Evolutionary conservation across 1,284 basidiomycete species (phyloP), one percentile per base, ranked within the genome.

Genomic region (Vanrija sp.): DNA sequence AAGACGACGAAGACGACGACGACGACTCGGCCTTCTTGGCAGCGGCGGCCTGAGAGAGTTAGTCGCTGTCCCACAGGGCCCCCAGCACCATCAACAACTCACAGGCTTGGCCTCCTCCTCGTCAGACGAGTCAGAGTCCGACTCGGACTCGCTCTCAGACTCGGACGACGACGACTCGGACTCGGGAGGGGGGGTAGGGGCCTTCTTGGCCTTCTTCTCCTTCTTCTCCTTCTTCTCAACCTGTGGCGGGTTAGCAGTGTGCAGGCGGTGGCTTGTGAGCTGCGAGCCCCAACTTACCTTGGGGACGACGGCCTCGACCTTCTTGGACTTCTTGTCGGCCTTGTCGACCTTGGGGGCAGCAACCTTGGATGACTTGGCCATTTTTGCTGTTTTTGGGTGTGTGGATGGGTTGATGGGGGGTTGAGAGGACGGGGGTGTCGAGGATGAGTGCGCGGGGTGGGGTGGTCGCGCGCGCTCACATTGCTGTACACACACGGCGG

Each of bases 151-250:
- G 49, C 54, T 54, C 54, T 69, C 67, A 47, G 66, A 69, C 39
- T 61, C 59, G 23, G 64, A 61, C 6, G 58, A 56, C 51, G 39
- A 43, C 26, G 62, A 62, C 48, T 43, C 40, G 43, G 57, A 46
- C 57, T 71, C 68, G 34, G 34, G 34, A 34, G 34, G 34, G 50
- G 75, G 74, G 42, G 75, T 74, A 14, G 72, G 71, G 60, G 74
- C 76, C 69, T 77, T 76, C 65, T 71, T 70, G 54, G 66, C 53
- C 69, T 77, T 76, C 70, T 77, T 78, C 42, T 68, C 60, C 62
- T 73, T 73, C 67, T 72, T 67, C 53, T 66, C 63, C 50, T 54
- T 49, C 52, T 51, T 54, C 28, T 53, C 34, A 12, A 34, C 34
- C 34, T 34, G 34, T 34, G 34, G 34, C 34, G 34, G 34, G 34